phyloP scores from a whole-genome alignment of 1,284 basidiomycete species.

The Cutaneotrichosporon sp. region DNA sequence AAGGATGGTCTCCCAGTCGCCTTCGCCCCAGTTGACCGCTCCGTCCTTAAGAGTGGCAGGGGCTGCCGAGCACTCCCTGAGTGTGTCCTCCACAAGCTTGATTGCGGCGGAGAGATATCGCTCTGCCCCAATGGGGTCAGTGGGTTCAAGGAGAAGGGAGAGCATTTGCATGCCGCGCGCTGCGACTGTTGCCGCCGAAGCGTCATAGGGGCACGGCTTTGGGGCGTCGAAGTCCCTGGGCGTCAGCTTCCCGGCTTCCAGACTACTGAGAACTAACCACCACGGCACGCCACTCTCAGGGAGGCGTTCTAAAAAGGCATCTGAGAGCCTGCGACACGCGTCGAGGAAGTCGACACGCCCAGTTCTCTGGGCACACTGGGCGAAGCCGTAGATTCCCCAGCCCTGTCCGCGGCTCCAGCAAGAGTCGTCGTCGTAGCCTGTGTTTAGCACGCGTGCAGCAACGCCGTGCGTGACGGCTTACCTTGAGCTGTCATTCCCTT shows the following conservation, averaged over 20 bases:
- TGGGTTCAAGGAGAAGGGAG: slow-evolving; percentile 21
- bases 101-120: slow-evolving; percentile 29
- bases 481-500: slow-evolving; percentile 33
- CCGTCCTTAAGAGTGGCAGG: slow-evolving; percentile 22
- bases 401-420: slow-evolving; percentile 39
- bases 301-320: slow-evolving; percentile 32
- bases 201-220: slow-evolving; percentile 34
- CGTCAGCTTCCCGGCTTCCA: no score
- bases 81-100: slow-evolving; percentile 23
- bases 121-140: slow-evolving; percentile 25
- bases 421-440: slow-evolving; percentile 34
- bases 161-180: slow-evolving; percentile 36
- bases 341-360: slow-evolving; percentile 34
- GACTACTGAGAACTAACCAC: slow-evolving; percentile 25
- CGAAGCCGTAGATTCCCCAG: slow-evolving; percentile 42
- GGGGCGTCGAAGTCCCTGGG: slow-evolving; percentile 43
- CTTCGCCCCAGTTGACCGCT: slow-evolving; percentile 33
- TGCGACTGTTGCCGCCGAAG: slow-evolving; percentile 33
- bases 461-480: slow-evolving; percentile 9
- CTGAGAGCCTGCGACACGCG: slow-evolving; percentile 26
- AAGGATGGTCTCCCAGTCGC: slow-evolving; percentile 39
- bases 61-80: slow-evolving; percentile 25
- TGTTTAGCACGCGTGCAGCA: not conserved
- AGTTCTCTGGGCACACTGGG: slow-evolving; percentile 36
- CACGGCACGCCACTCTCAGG: slow-evolving; percentile 30